Conservation (phyloP, 2,329 filamentous ascomycete genomes). For the Xenosphaeropsis pyriputrescens region DNA sequence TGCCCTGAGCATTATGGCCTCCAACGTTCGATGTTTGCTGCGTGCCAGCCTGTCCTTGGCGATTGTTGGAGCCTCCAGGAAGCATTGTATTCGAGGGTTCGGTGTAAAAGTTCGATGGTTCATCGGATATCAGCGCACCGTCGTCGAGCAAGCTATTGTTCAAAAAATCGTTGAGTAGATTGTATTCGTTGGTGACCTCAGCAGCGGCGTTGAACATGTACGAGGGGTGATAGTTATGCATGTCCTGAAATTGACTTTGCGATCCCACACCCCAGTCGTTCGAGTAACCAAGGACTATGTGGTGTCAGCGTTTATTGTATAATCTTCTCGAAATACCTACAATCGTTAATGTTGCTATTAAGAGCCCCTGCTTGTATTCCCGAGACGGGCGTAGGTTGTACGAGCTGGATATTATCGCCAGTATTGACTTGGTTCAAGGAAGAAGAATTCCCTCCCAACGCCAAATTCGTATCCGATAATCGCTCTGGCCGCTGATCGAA, state of each 20-base stretch:
- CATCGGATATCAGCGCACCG: conserved; percentile 54
- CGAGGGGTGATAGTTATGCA: conserved; percentile 84
- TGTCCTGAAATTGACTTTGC: conserved; percentile 80
- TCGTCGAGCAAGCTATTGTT: conserved; percentile 86
- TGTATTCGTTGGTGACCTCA: conserved; percentile 93
- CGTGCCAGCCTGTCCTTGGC: conserved; percentile 14
- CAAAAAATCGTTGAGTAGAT: conserved; percentile 90
- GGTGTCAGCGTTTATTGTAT: conserved; percentile 2
- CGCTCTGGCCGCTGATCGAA: conserved; percentile 39
- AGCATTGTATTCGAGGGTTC: conserved; percentile 35
- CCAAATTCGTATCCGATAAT: conserved; percentile 22
- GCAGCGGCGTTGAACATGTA: conserved; percentile 88
- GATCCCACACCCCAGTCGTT: conserved; percentile 57
- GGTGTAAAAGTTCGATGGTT: conserved; percentile 44
- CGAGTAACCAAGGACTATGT: conserved; percentile 58
- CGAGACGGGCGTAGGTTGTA: conserved; percentile 56
- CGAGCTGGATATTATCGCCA: conserved; percentile 38
- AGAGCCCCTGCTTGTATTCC: conserved; percentile 48
- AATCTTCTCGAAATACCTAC: conserved; percentile 35
- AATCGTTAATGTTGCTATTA: conserved; percentile 53
- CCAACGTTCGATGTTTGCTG: conserved; percentile 15
- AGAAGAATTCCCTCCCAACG: conserved; percentile 13
- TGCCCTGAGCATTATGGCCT: conserved; percentile 27
- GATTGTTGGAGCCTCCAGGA: conserved; percentile 30
- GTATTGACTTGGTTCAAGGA: conserved; percentile 31